Conservation (phyloP, 179 eudicot species). For the Beta macrorhiza region DNA sequence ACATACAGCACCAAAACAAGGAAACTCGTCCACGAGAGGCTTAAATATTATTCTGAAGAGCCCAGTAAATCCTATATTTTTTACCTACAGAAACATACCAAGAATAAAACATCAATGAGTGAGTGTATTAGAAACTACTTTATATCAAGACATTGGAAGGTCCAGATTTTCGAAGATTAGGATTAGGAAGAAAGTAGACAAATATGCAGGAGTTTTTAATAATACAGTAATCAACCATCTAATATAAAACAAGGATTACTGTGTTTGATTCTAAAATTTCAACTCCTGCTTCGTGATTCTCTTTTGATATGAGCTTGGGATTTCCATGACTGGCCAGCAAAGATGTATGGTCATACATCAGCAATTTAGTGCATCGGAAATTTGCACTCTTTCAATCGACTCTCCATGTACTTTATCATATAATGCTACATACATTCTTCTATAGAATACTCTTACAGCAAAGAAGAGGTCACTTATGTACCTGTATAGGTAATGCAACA, state of each 20-base stretch:
- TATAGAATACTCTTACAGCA: background rate
- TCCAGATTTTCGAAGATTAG: background rate
- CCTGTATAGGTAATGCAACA: constrained; percentile 79
- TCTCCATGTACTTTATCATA: background rate
- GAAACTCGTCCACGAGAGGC: constrained; percentile 80
- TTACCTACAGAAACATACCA: constrained; percentile 49
- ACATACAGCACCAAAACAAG: constrained; percentile 81
- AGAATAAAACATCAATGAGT: constrained; percentile 14
- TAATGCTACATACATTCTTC: background rate
- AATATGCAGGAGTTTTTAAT: background rate
- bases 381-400: background rate
- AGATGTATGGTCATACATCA: constrained; percentile 6
- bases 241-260: background rate
- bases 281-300: background rate
- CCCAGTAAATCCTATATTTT: constrained; percentile 81
- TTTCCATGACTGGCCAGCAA: background rate
- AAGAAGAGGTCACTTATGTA: constrained; percentile 12
- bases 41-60: constrained; percentile 79
- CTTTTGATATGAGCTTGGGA: background rate
- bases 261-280: background rate
- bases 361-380: background rate
- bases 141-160: background rate
- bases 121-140: background rate
- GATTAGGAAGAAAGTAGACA: background rate
- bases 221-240: background rate